Evolutionary conservation across 345 rosid genomes (phyloP).

Genomic region (Noccaea bulbosa): DNA sequence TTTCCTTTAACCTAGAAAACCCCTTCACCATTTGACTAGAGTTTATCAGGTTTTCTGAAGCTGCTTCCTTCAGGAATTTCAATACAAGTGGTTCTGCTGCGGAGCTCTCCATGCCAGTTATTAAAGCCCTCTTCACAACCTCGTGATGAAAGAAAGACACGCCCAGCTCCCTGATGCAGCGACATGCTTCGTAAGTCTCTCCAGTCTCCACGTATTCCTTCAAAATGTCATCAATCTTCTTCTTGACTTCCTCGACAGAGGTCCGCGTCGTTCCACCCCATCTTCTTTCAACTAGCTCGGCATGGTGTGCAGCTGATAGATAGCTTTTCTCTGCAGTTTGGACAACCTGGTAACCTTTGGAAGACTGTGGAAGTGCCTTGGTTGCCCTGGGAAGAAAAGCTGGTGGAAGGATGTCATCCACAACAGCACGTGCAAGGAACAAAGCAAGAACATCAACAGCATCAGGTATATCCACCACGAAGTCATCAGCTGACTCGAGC

Average conservation of each 20-base stretch:
- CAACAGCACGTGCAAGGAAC: slow-evolving; percentile 87
- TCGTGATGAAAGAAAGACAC: slow-evolving; percentile 93
- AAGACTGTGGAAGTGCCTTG: slow-evolving; percentile 68
- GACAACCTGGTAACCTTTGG: slow-evolving; percentile 80
- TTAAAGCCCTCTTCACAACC: slow-evolving; percentile 89
- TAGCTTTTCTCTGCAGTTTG: slow-evolving; percentile 85
- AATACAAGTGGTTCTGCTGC: slow-evolving; percentile 64
- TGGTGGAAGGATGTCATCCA: slow-evolving; percentile 92
- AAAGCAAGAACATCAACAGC: slow-evolving; percentile 88
- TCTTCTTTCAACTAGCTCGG: slow-evolving; percentile 89
- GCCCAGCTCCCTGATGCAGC: slow-evolving; percentile 85
- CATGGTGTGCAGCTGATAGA: slow-evolving; percentile 96
- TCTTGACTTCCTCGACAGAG: slow-evolving; percentile 90
- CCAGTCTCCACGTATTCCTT: slow-evolving; percentile 85
- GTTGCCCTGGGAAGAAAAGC: slow-evolving; percentile 81
- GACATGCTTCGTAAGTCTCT: slow-evolving; percentile 80
- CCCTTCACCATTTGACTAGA: slow-evolving; percentile 95
- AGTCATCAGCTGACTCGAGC: slow-evolving; percentile 88
- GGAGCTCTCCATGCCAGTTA: slow-evolving; percentile 71
- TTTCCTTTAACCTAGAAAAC: slow-evolving; percentile 70
- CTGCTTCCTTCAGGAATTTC: slow-evolving; percentile 80
- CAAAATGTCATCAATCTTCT: slow-evolving; percentile 72
- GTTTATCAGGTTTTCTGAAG: slow-evolving; percentile 85
- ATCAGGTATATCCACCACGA: slow-evolving; percentile 84
- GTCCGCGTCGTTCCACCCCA: slow-evolving; percentile 94